These are phyloP conservation scores for Stemphylium vesicarium DNA, from an alignment of 2,329 filamentous ascomycete genomes.

Conservation along the genomic window DNA sequence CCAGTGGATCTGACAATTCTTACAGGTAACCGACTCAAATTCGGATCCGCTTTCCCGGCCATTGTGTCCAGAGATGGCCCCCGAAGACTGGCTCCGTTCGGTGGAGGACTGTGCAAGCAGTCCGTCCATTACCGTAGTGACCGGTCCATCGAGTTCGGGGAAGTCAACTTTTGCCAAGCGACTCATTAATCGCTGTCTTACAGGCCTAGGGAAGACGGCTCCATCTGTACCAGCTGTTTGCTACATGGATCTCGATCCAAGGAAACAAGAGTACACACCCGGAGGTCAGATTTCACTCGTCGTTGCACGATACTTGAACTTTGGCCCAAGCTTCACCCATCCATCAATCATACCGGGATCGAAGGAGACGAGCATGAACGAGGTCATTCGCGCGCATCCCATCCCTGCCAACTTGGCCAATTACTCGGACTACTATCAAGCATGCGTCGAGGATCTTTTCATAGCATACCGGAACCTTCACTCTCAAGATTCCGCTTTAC, in stretches of 20 bases:
- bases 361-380: slow-evolving; percentile 35
- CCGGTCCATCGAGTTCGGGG: slow-evolving; percentile 74
- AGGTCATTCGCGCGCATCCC: slow-evolving; percentile 67
- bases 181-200: slow-evolving; percentile 71
- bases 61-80: slow-evolving; percentile 57
- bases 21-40: slow-evolving; percentile 37
- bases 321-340: slow-evolving; percentile 73
- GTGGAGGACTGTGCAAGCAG: slow-evolving; percentile 43
- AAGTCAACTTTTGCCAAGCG: slow-evolving; percentile 77
- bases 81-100: slow-evolving; percentile 63
- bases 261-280: slow-evolving; percentile 75
- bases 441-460: slow-evolving; percentile 69
- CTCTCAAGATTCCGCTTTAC: slow-evolving; percentile 52
- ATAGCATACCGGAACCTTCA: slow-evolving; percentile 60
- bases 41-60: slow-evolving; percentile 35
- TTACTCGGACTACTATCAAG: slow-evolving; percentile 70
- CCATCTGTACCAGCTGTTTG: slow-evolving; percentile 52
- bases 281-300: slow-evolving; percentile 74
- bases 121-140: slow-evolving; percentile 62
- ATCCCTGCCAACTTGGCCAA: slow-evolving; percentile 70
- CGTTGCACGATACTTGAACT: slow-evolving; percentile 64
- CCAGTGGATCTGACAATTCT: slow-evolving; percentile 1
- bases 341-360: slow-evolving; percentile 38
- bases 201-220: slow-evolving; percentile 47
- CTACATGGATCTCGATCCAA: slow-evolving; percentile 78